These are phyloP conservation scores for Fusarium equiseti DNA, from an alignment of 2,329 filamentous ascomycete species.

Conservation along the genomic window DNA sequence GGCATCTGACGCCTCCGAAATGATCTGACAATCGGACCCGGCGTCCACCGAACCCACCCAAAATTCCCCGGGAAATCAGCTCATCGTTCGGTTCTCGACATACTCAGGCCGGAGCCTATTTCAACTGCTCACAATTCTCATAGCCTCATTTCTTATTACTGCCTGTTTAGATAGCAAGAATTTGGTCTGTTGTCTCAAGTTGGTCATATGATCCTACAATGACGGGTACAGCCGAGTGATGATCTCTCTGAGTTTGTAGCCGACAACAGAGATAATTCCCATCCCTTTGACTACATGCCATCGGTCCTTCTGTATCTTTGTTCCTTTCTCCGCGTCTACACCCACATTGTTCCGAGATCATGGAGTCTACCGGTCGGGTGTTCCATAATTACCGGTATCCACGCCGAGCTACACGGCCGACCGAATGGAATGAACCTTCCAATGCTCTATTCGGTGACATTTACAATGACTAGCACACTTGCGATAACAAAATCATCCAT, in stretches of 20 bases:
- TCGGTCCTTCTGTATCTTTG: background rate
- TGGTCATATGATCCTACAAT: background rate
- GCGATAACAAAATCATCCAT: no score
- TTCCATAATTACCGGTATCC: constrained; percentile 1
- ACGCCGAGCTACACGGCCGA: background rate
- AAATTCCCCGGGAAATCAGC: constrained; percentile 29
- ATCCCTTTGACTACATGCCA: background rate
- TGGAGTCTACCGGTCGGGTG: background rate
- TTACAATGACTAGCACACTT: no score
- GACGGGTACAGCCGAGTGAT: background rate
- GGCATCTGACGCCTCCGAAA: background rate
- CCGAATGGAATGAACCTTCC: background rate
- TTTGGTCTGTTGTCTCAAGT: background rate
- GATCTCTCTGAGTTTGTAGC: background rate
- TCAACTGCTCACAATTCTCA: constrained; percentile 2
- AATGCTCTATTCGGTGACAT: no score
- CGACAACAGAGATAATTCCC: background rate
- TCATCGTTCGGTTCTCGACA: constrained; percentile 19
- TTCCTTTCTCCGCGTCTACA: background rate
- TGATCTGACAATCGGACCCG: constrained; percentile 32
- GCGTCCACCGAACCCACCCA: constrained; percentile 32
- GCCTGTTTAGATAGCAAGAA: background rate
- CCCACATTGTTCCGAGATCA: background rate
- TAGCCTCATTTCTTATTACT: background rate
- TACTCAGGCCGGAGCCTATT: background rate